Evolutionary conservation across 768 basidiomycete genomes (phyloP).

Genomic region (Amanita thiersii): DNA sequence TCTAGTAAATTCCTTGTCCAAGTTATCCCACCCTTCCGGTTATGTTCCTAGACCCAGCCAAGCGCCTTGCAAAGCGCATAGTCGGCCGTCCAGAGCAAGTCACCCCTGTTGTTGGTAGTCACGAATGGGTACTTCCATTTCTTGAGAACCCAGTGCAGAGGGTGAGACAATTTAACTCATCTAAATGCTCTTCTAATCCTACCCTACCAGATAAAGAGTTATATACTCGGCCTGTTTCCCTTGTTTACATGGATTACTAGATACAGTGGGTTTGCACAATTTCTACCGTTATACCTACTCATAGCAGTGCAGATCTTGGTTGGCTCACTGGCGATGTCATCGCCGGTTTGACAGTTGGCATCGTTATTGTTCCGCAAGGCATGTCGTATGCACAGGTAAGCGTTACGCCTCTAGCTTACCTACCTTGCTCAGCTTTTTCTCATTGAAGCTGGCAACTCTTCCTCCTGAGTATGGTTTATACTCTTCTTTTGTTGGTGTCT

Average conservation of each 20-base stretch:
- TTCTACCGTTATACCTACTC: conserved; percentile 1
- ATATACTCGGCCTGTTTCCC: conserved; percentile 74
- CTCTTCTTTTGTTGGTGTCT: conserved; percentile 84
- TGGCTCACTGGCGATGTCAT: conserved; percentile 86
- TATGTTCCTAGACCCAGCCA: conserved; percentile 23
- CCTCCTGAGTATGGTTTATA: conserved; percentile 87
- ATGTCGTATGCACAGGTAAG: conserved; percentile 80
- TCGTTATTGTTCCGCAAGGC: conserved; percentile 91
- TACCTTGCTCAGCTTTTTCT: not conserved
- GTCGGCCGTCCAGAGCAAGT: conserved; percentile 53
- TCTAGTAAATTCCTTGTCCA: not conserved
- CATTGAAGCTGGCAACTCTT: conserved; percentile 68
- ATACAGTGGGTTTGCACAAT: conserved; percentile 54
- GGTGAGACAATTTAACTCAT: conserved; percentile 28
- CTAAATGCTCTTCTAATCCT: conserved; percentile 5
- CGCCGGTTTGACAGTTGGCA: conserved; percentile 89
- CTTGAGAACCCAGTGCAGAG: conserved; percentile 36
- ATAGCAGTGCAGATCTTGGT: conserved; percentile 43
- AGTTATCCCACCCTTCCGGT: conserved; percentile 8
- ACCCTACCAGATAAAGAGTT: conserved; percentile 42
- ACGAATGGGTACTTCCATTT: conserved; percentile 40
- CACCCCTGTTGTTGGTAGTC: conserved; percentile 51
- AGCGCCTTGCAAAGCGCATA: conserved; percentile 45
- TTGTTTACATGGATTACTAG: conserved; percentile 79
- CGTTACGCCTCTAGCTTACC: conserved; percentile 1